Evolutionary conservation across 495 filamentous ascomycete genomes (phyloP).

Genomic region (Talaromyces ruber): DNA sequence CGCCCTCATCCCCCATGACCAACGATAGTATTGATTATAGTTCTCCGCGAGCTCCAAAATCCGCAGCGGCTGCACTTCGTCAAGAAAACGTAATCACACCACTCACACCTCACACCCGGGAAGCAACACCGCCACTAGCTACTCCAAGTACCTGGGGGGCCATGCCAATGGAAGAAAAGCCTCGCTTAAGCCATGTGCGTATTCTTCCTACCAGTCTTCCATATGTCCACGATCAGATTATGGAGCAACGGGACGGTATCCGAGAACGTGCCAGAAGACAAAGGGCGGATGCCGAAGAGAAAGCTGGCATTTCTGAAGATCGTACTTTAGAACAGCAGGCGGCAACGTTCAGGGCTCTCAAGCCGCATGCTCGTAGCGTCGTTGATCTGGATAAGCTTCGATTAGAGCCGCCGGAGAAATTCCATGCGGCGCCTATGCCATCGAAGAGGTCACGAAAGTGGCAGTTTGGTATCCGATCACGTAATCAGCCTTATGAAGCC

Average conservation of each 20-base stretch:
- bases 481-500: conserved; percentile 89
- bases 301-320: conserved; percentile 11
- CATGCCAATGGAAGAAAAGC: conserved; percentile 18
- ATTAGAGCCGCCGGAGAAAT: conserved; percentile 57
- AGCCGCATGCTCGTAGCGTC: conserved; percentile 65
- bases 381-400: conserved; percentile 45
- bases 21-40: conserved; percentile 9
- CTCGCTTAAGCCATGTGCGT: conserved; percentile 67
- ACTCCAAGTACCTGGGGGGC: background rate
- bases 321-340: conserved; percentile 66
- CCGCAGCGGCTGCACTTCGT: conserved; percentile 13
- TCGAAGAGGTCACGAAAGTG: conserved; percentile 72
- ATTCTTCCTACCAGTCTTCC: conserved; percentile 86
- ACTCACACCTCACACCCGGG: conserved; percentile 2
- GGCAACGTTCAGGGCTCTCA: conserved; percentile 64
- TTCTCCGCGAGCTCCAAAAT: conserved; percentile 14
- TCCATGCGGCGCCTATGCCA: conserved; percentile 47
- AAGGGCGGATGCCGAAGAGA: conserved; percentile 33
- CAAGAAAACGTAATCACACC: conserved; percentile 15
- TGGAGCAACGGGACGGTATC: conserved; percentile 59
- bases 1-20: conserved; percentile 14
- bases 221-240: conserved; percentile 79
- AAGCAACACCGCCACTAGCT: conserved; percentile 4
- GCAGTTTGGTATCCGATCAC: conserved; percentile 94
- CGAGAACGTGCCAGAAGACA: conserved; percentile 20